Percentiles rank a stretch among this genome's conserved stretches.
Conservation (phyloP, 495 filamentous ascomycete species). For the Penicillium waksmanii region DNA sequence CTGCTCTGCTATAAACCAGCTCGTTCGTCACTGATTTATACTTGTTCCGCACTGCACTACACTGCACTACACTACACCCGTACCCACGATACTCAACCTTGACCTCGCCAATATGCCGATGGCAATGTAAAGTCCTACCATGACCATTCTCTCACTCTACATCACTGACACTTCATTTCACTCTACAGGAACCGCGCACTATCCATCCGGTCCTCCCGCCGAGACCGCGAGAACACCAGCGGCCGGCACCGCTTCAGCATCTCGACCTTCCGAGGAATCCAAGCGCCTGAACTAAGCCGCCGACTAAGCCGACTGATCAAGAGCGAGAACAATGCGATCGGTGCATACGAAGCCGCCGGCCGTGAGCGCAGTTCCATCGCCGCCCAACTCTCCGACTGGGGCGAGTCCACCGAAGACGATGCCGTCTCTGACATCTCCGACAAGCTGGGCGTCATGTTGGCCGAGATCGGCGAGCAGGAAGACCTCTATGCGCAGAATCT, state of each 20-base stretch:
- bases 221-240: slow-evolving; percentile 29
- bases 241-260: slow-evolving; percentile 73
- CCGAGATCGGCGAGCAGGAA: slow-evolving; percentile 91
- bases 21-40: not conserved
- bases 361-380: slow-evolving; percentile 82
- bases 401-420: slow-evolving; percentile 84
- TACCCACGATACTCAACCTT: slow-evolving; percentile 1
- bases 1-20: not conserved
- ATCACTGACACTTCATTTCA: not conserved
- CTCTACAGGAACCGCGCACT: slow-evolving; percentile 60
- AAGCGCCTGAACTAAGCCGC: slow-evolving; percentile 82
- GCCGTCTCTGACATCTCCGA: slow-evolving; percentile 86
- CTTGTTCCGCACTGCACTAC: slow-evolving; percentile 1
- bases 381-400: slow-evolving; percentile 94
- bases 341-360: slow-evolving; percentile 78
- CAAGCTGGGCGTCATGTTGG: slow-evolving; percentile 89
- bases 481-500: slow-evolving; percentile 82
- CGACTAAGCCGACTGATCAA: slow-evolving; percentile 91
- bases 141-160: slow-evolving; percentile 1
- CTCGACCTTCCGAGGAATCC: slow-evolving; percentile 75
- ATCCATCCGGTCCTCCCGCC: slow-evolving; percentile 64
- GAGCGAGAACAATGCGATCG: slow-evolving; percentile 80
- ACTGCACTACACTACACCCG: not conserved
- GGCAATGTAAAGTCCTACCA: slow-evolving; percentile 4
- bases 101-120: slow-evolving; percentile 5